phyloP scores from a whole-genome alignment of 1,139 yeast species.

The Lodderomyces theae region DNA sequence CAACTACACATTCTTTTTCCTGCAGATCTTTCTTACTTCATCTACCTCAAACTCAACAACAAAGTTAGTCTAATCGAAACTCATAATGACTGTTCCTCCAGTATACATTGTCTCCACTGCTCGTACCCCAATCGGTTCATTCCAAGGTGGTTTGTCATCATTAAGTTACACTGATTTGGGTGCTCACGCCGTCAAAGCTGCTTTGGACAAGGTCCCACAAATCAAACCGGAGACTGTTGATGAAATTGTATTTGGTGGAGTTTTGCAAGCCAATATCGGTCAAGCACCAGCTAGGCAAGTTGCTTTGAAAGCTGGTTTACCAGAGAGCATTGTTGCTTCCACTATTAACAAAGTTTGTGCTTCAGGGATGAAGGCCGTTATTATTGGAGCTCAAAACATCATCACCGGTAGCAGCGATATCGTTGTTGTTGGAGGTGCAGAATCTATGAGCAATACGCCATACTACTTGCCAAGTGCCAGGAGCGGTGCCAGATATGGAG shows the following conservation, averaged over 20 bases:
- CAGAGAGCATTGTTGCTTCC: constrained; percentile 75
- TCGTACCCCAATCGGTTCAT: constrained; percentile 94
- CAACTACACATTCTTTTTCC: background rate
- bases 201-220: constrained; percentile 78
- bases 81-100: constrained; percentile 15
- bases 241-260: constrained; percentile 91
- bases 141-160: constrained; percentile 79
- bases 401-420: constrained; percentile 87
- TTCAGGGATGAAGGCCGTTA: constrained; percentile 89
- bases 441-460: constrained; percentile 95
- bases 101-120: constrained; percentile 90
- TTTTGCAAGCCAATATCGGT: constrained; percentile 88
- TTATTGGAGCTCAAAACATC: constrained; percentile 87
- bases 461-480: constrained; percentile 88
- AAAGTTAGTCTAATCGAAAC: background rate
- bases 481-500: constrained; percentile 87
- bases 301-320: constrained; percentile 84
- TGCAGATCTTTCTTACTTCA: too few relatives aligned
- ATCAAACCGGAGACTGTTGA: constrained; percentile 78
- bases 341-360: constrained; percentile 97
- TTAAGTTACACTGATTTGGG: constrained; percentile 83
- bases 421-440: constrained; percentile 96
- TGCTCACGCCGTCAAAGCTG: constrained; percentile 86
- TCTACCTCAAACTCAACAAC: too few relatives aligned
- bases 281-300: constrained; percentile 99